These are phyloP conservation scores for Batkoa obscura DNA, from an alignment of 371 early-diverging fungal species.

Conservation along the genomic window DNA sequence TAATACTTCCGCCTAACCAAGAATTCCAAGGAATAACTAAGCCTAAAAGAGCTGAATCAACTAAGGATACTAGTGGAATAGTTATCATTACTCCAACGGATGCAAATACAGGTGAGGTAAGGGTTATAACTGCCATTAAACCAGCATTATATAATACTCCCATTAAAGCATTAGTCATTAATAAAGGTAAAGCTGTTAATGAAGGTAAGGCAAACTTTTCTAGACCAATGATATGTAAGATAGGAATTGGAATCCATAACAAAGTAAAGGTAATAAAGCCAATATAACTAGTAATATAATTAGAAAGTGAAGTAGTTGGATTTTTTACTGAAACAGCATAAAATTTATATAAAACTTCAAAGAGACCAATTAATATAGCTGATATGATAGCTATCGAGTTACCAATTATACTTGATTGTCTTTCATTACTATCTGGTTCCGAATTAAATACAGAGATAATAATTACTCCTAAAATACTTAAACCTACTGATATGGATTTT, in stretches of 20 bases:
- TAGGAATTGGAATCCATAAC: constrained; percentile 57
- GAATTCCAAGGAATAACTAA: constrained; percentile 10
- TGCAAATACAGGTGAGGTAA: constrained; percentile 62
- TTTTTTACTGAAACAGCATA: constrained; percentile 22
- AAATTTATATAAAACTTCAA: constrained; percentile 61
- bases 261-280: constrained; percentile 33
- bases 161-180: constrained; percentile 39
- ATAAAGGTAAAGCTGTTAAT: constrained; percentile 20
- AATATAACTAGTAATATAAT: constrained; percentile 39
- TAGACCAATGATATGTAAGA: constrained; percentile 32
- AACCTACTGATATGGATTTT: constrained; percentile 39
- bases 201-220: constrained; percentile 48
- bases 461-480: constrained; percentile 47
- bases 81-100: constrained; percentile 68
- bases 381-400: constrained; percentile 26
- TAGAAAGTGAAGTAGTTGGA: constrained; percentile 47
- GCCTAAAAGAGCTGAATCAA: constrained; percentile 14
- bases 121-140: constrained; percentile 55
- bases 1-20: neutral
- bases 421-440: neutral
- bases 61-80: constrained; percentile 48
- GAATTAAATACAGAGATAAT: constrained; percentile 19
- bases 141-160: constrained; percentile 59
- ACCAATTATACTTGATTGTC: constrained; percentile 13
- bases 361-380: constrained; percentile 36